A percentile compares a stretch with the other conserved stretches of the same genome.
Conservation (phyloP, 2,329 filamentous ascomycete genomes). For the Stemphylium lycopersici region DNA sequence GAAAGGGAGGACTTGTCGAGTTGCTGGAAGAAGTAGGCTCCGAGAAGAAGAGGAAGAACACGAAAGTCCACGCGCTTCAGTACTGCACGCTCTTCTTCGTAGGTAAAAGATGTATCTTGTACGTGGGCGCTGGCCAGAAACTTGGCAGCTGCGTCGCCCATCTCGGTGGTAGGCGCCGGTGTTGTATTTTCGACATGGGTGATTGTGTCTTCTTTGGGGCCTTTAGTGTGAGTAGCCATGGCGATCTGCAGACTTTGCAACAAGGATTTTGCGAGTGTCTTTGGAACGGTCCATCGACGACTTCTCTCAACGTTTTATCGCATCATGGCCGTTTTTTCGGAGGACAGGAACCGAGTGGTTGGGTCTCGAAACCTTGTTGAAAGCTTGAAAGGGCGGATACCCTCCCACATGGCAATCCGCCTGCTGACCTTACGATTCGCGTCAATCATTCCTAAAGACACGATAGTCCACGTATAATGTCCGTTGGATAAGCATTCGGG, state of each 20-base stretch:
- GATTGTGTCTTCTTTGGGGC: slow-evolving; percentile 21
- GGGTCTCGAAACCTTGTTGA: not conserved
- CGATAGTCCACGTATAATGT: slow-evolving; percentile 13
- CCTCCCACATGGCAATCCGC: not conserved
- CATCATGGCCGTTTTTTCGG: not conserved
- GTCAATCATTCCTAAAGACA: not conserved
- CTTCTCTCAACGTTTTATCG: slow-evolving; percentile 7
- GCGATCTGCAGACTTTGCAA: not conserved
- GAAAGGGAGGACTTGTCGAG: slow-evolving; percentile 55
- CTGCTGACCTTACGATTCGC: not conserved
- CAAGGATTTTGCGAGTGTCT: not conserved
- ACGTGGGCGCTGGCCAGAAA: slow-evolving; percentile 53
- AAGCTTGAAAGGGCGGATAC: not conserved
- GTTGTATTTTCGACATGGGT: slow-evolving; percentile 21
- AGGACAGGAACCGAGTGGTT: slow-evolving; percentile 5
- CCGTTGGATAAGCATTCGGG: not conserved
- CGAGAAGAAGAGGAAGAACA: slow-evolving; percentile 60
- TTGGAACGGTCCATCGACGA: not conserved
- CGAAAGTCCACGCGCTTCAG: slow-evolving; percentile 57
- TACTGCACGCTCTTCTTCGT: slow-evolving; percentile 60
- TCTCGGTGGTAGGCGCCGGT: not conserved
- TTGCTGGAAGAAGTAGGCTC: slow-evolving; percentile 66
- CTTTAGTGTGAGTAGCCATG: slow-evolving; percentile 13
- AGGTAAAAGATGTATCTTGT: slow-evolving; percentile 51
- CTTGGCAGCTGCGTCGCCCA: slow-evolving; percentile 53